Base-by-base conservation (phyloP, 176 grass and related monocot genomes). In the Carex cristatella region DNA sequence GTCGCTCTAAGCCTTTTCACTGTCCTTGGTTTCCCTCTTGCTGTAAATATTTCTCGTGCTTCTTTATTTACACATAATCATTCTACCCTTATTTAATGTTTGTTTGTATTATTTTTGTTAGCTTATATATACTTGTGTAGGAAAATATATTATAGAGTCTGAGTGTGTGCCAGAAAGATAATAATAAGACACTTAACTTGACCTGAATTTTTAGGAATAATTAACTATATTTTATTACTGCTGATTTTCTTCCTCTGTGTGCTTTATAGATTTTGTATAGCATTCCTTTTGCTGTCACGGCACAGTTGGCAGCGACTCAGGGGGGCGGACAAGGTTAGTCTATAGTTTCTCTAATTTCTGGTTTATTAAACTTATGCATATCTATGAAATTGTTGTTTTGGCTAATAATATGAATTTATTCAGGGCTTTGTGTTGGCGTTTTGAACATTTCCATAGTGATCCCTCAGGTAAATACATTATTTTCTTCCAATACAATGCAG, bases 391-490 rank as follows among this genome's bases (percentile, higher is more conserved):
- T 14, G 8, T 10, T 51, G 31, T 14, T 55, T 55, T 53, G 23
- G 19, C 72, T 14, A 68, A 71, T 75, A 40, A 62, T 49, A 57
- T 53, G 18, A 40, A 49, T 42, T 7, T 77, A 37, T 15, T 73
- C 85, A 94, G 87, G 96, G 70, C 96, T 99, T 51, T 95, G 93
- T 64, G 91, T 87, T 12, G 96, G 91, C 11, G 88, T 99, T 74
- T 72, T 99, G 30, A 99, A 99, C 88, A 95, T 99, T 68, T 90
- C 96, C 44, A 99, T 99, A 0, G 96, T 99, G 2, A n/a, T 99
- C 35, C 96, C 93, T n/a, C 96, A 97, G 94, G 93, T 92, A 2
- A 68, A 73, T 46, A 71, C 23, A 33, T 12, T 5, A 5, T 5
- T 32, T 72, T 7, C 1, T 7, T 18, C 49, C 37, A 3, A 55